A percentile compares a stretch with the other conserved stretches of the same genome.
phyloP scores from a whole-genome alignment of 805 yeast genomes.

The Suhomyces xylopsoci region DNA sequence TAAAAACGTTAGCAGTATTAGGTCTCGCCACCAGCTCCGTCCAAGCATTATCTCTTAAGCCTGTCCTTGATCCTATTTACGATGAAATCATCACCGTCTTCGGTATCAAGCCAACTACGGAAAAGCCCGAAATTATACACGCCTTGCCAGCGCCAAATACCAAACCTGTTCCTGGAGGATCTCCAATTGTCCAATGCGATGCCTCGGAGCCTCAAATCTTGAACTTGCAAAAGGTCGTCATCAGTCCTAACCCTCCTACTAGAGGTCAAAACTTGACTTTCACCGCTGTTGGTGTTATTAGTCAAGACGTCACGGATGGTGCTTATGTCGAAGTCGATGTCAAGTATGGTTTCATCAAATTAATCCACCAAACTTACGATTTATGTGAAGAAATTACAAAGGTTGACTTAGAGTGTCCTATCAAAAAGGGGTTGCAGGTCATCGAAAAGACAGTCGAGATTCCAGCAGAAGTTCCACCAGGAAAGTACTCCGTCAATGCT shows the following conservation, averaged over 20 bases:
- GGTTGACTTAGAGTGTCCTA: conserved; percentile 84
- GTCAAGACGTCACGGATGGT: conserved; percentile 65
- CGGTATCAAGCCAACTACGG: not conserved
- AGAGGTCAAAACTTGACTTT: conserved; percentile 84
- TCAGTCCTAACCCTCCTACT: conserved; percentile 84
- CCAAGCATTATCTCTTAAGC: conserved; percentile 21
- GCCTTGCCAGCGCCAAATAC: conserved; percentile 37
- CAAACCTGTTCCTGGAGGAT: conserved; percentile 84
- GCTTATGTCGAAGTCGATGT: conserved; percentile 95
- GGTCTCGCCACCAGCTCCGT: conserved; percentile 13
- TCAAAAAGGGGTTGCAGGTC: conserved; percentile 63
- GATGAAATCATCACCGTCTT: conserved; percentile 14
- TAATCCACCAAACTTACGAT: conserved; percentile 87
- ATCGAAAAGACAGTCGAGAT: conserved; percentile 73
- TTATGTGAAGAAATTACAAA: conserved; percentile 83
- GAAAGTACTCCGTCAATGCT: conserved; percentile 81
- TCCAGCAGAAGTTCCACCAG: conserved; percentile 94
- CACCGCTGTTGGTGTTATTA: conserved; percentile 64
- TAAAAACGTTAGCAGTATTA: conserved; percentile 13
- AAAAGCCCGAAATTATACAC: conserved; percentile 7
- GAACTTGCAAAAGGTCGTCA: conserved; percentile 52
- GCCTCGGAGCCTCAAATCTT: conserved; percentile 59
- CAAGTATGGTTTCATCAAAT: conserved; percentile 84
- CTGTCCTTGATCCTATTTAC: conserved; percentile 13
- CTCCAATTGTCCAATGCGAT: conserved; percentile 83